phyloP scores from a whole-genome alignment of 306 rosid genomes.

The Prunus salicina region DNA sequence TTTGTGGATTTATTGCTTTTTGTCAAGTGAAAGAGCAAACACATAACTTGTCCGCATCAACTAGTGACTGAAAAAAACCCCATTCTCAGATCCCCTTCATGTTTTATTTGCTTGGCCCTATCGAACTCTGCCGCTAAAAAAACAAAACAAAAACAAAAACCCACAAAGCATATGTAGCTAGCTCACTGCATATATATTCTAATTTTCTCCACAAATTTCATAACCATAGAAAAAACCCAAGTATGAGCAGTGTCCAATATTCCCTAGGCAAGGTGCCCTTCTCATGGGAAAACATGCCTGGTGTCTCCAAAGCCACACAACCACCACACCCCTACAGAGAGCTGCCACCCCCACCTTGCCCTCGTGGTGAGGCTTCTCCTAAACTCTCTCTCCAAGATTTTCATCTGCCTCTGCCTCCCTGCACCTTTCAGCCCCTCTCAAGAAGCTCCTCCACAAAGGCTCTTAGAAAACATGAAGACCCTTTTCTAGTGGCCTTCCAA shows the following conservation, averaged over 20 bases:
- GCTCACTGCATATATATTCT: neutral
- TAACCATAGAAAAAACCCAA: neutral
- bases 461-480: constrained; percentile 44
- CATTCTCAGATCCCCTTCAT: neutral
- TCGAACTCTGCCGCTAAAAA: neutral
- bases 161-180: too few relatives aligned
- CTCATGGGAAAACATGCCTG: constrained; percentile 82
- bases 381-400: constrained; percentile 23
- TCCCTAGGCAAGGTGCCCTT: constrained; percentile 19
- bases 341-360: constrained; percentile 62
- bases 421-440: constrained; percentile 46
- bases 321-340: neutral
- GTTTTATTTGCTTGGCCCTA: constrained; percentile 33
- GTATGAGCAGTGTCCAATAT: constrained; percentile 26
- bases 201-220: neutral
- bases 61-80: neutral
- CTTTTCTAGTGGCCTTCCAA: constrained; percentile 63
- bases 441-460: constrained; percentile 47
- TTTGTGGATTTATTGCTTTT: neutral
- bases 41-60: neutral
- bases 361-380: neutral
- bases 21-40: neutral
- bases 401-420: constrained; percentile 77
- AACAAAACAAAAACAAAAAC: neutral
- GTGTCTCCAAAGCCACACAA: constrained; percentile 37